Base-by-base conservation (phyloP, 768 basidiomycete species). In the Wakefieldia striispora region DNA sequence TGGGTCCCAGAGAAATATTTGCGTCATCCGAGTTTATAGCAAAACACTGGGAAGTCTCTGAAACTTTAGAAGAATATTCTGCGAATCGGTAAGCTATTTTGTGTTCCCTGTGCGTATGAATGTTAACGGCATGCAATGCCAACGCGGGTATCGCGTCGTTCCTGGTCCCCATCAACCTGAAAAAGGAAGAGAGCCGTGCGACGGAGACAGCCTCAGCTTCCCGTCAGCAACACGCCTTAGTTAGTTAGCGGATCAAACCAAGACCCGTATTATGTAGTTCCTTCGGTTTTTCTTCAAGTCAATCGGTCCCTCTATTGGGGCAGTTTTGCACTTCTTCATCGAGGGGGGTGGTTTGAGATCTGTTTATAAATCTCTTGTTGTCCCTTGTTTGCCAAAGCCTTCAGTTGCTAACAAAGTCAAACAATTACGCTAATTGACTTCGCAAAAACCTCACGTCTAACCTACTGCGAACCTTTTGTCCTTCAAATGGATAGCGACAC, bases 381-480 rank as follows among this genome's bases (percentile, higher is more conserved):
- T 33, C 21, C 10, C n/a, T 40, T 60, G 40, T 60, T 62, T 55
- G 48, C 45, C 40, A 43, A 47, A 26, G 47, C 35, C 50, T 14
- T 51, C 5, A 0, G 37, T 41, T 62, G 0, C 27, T 54, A 62
- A 58, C 55, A 50, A 31, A 24, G 12, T 49, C 61, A 65, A 64
- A 65, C 38, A 63, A 62, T 44, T 40, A 41, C 35, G 10, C 29
- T 4, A 37, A 12, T 12, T 17, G 27, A 9, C 27, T 7, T 29
- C 10, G 11, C 29, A 29, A 29, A 11, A 24, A 17, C 44, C 23
- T 37, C 11, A 23, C 12, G 6, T 35, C 23, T 14, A 21, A n/a
- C 19, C 6, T 14, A 10, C 11, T 9, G 27, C 16, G 14, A 19
- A 19, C 10, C 2, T 23, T 38, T 45, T 34, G 27, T 29, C 29